These are phyloP conservation scores for Buxus sempervirens DNA, from an alignment of 164 flowering plant species.

Conservation along the genomic window DNA sequence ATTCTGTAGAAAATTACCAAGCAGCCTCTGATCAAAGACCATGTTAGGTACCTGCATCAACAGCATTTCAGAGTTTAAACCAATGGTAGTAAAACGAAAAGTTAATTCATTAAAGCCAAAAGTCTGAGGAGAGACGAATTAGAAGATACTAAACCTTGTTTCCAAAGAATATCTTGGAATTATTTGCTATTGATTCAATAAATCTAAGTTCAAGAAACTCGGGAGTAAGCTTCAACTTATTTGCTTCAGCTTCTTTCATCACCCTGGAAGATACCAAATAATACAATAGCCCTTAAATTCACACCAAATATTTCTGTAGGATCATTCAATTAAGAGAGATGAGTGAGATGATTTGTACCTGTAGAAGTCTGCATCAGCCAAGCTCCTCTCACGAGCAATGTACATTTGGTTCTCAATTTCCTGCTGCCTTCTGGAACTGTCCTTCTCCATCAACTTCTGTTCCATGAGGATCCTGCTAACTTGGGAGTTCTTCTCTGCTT, in stretches of 20 bases:
- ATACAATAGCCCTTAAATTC: neutral
- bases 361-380: constrained; percentile 82
- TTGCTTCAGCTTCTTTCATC: constrained; percentile 84
- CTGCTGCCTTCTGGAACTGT: constrained; percentile 61
- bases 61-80: neutral
- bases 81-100: neutral
- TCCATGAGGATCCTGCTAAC: constrained; percentile 92
- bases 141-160: constrained; percentile 49
- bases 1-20: constrained; percentile 56
- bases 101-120: neutral
- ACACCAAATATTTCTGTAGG: neutral
- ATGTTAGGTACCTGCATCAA: constrained; percentile 73
- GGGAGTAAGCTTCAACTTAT: constrained; percentile 85
- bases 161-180: constrained; percentile 88
- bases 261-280: constrained; percentile 35
- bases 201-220: constrained; percentile 80
- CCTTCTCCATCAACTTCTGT: constrained; percentile 88
- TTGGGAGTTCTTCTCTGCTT: constrained; percentile 82
- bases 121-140: neutral
- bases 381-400: constrained; percentile 75
- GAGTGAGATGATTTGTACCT: constrained; percentile 28
- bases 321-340: neutral
- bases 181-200: constrained; percentile 79
- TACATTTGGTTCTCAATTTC: constrained; percentile 88
- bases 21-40: constrained; percentile 79